Conservation (phyloP, 1,284 basidiomycete genomes). For the Ustilago lituana region DNA sequence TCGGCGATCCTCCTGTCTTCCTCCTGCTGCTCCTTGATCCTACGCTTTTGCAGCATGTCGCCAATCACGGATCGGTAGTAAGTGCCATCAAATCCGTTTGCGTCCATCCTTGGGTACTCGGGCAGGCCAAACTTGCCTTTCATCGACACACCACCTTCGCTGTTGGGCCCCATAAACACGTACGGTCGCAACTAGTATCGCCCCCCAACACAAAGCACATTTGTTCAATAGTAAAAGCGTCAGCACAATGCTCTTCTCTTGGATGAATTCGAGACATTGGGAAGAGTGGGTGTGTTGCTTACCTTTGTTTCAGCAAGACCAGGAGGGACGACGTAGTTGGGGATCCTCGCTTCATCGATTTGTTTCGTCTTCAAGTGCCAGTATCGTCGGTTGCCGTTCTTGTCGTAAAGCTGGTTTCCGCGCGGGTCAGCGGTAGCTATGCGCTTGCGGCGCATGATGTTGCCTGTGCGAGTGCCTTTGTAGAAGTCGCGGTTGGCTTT, state of each 20-base stretch:
- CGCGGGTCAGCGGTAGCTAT: constrained; percentile 57
- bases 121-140: constrained; percentile 54
- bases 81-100: constrained; percentile 53
- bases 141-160: constrained; percentile 50
- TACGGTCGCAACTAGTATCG: constrained; percentile 53
- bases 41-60: constrained; percentile 49
- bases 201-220: not conserved
- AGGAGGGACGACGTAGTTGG: constrained; percentile 63
- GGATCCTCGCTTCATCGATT: constrained; percentile 60
- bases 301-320: constrained; percentile 61
- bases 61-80: constrained; percentile 59
- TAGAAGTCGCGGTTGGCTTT: constrained; percentile 66
- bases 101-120: constrained; percentile 56
- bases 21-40: constrained; percentile 45
- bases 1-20: constrained; percentile 26
- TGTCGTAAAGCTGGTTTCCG: constrained; percentile 58
- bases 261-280: no score
- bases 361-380: constrained; percentile 60
- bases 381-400: constrained; percentile 44
- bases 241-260: no score
- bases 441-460: constrained; percentile 63
- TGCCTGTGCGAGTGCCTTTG: constrained; percentile 65
- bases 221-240: no score
- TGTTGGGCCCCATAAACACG: constrained; percentile 50
- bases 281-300: constrained; percentile 15